Evolutionary conservation across 2,329 filamentous ascomycete genomes (phyloP), one percentile per base, ranked within the genome.

Genomic region (Coniella vitis): DNA sequence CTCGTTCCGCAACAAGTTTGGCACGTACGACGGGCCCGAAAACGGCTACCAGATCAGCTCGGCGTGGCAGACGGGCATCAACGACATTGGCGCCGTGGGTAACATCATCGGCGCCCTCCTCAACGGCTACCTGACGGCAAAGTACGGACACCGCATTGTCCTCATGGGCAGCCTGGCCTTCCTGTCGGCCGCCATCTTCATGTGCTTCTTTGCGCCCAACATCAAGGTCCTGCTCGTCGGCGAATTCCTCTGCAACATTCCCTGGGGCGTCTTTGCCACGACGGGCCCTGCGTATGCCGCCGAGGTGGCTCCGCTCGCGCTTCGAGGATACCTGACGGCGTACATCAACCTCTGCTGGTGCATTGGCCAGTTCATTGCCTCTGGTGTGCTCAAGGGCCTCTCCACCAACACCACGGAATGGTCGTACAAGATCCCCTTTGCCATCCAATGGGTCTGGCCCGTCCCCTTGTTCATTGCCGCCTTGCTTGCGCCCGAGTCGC

Each of bases 21-120:
- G 72, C 38, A 58, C 57, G 4, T 68, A 44, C 19, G 55, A 62
- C 13, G 53, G 63, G 35, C 52, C 60, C 0, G 56, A 70, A 29
- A 61, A 62, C 17, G 64, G 63, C 8, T 72, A 72, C 40, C 68
- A 76, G 55, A 67, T 80, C 54, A 68, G 68, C 3, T 68, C 73
- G 2, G 57, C 66, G 4, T 79, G 76, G 76, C 76, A 79, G 59
- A 68, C 73, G 17, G 69, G 65, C 2, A 64, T 80, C 39, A 67
- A 66, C 55, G 61, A 59, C 42, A 59, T 65, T 37, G 61, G 60
- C 25, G 62, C 61, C 7, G 47, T 69, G n/a, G 60, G 57, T 22
- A 55, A 55, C 29, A 68, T 71, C 45, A 58, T 70, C 38, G 69
- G 69, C 13, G 65, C 65, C 25, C 45, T 70, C 43, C 32, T 70